Evolutionary conservation across 805 yeast genomes (phyloP), one percentile per base, ranked within the genome.

Genomic region (Zygosaccharomyces bisporus): DNA sequence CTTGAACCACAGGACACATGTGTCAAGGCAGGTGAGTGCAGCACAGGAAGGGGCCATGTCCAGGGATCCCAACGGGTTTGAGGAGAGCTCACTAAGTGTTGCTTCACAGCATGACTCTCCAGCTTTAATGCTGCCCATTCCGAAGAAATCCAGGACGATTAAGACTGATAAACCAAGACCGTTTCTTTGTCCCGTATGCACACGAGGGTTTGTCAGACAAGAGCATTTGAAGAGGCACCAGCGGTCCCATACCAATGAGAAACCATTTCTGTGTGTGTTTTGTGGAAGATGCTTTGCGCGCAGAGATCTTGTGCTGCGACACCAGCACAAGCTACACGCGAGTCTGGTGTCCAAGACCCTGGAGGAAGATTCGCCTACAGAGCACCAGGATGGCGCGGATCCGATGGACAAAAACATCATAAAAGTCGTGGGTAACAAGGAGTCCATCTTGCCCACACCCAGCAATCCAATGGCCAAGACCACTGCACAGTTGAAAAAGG

Each of bases 241-340:
- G 56, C 72, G 97, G 32, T 83, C 95, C 0, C 99, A 91, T 63
- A 91, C 99, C 7, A 87, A 90, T 63, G 97, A 90, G 66, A 89
- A 89, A 62, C 98, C 98, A 1, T 91, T 84, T 68, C 93, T 87
- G 61, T 91, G 99, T 68, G 95, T 95, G 2, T 90, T 90, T 6
- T 91, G 98, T 66, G 97, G 95, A 25, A 79, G 98, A 39, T 86
- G 96, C 60, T 91, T 93, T 69, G 97, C 98, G 4, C 73, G 99
- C 45, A 71, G 97, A 45, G 91, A 85, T 61, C 72, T 85, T 60
- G 88, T 93, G 21, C 73, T 93, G 43, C 76, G 99, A 48, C 99
- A 93, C 70, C 96, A 88, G 68, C 97, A 89, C 67, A 93, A 93
- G 61, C 76, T 93, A 27, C 99, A 93, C 58, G 67, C 84, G 1